These are phyloP conservation scores for Orbilia blumenaviensis DNA, from an alignment of 2,329 filamentous ascomycete species.

Conservation along the genomic window DNA sequence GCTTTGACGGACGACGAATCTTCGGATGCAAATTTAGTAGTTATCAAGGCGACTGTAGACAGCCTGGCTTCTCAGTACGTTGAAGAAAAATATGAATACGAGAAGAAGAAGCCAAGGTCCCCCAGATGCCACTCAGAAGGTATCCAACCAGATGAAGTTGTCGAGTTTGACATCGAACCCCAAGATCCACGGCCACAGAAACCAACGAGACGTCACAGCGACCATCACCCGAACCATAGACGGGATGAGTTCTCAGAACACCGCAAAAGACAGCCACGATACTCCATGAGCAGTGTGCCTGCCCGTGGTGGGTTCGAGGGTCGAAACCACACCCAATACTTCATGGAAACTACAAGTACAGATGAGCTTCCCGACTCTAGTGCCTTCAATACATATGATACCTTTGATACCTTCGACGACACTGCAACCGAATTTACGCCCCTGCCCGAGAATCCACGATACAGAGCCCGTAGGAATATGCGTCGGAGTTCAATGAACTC, in stretches of 20 bases:
- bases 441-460: constrained; percentile 29
- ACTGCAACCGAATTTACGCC: constrained; percentile 30
- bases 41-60: constrained; percentile 18
- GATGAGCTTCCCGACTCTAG: constrained; percentile 38
- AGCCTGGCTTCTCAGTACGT: neutral
- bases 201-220: constrained; percentile 15
- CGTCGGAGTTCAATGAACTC: constrained; percentile 47
- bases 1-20: constrained; percentile 20
- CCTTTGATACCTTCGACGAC: constrained; percentile 32
- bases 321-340: constrained; percentile 39
- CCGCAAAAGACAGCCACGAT: constrained; percentile 18
- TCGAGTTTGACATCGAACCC: constrained; percentile 27
- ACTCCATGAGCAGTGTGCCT: constrained; percentile 31
- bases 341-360: constrained; percentile 52
- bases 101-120: neutral
- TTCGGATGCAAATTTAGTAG: constrained; percentile 11
- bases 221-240: constrained; percentile 2
- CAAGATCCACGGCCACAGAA: neutral
- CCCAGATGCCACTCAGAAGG: constrained; percentile 11
- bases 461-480: constrained; percentile 18
- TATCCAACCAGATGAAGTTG: constrained; percentile 49
- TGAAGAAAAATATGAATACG: neutral
- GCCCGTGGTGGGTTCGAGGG: constrained; percentile 6
- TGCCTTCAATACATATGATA: constrained; percentile 20
- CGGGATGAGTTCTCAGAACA: constrained; percentile 24